Conservation (phyloP, 768 basidiomycete species). For the Solioccasus polychromus region DNA sequence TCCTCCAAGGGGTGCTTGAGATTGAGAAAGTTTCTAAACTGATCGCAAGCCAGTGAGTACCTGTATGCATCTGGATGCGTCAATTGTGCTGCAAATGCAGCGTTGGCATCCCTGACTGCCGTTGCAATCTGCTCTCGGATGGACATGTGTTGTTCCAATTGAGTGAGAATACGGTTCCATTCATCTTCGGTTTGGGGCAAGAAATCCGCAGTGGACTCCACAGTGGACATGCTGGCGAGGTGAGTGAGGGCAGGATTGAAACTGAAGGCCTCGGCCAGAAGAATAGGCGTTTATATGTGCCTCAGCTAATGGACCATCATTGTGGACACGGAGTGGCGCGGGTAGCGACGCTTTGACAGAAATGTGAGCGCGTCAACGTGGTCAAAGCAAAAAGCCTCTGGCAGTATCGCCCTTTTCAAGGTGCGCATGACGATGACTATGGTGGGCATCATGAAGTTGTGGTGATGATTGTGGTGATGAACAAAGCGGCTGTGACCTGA, state of each 20-base stretch:
- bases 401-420: not conserved
- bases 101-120: conserved; percentile 9
- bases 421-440: not conserved
- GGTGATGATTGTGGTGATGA: conserved; percentile 1
- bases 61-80: conserved; percentile 10
- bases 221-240: too few species aligned
- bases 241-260: too few species aligned
- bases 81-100: conserved; percentile 15
- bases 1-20: not conserved
- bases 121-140: conserved; percentile 1
- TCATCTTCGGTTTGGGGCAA: not conserved
- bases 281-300: conserved; percentile 10
- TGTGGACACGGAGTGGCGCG: too few species aligned
- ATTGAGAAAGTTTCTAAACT: conserved; percentile 10
- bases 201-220: not conserved
- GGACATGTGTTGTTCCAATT: not conserved
- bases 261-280: not conserved
- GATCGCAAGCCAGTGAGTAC: conserved; percentile 10
- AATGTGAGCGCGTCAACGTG: not conserved
- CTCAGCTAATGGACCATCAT: not conserved
- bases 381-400: conserved; percentile 8
- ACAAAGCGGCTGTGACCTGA: not conserved
- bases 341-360: conserved; percentile 5
- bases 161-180: conserved; percentile 1
- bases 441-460: not conserved